Percentiles rank a stretch among this genome's conserved stretches.
Evolutionary conservation across 495 filamentous ascomycete genomes (phyloP).

Genomic region (Hypoxylon lenormandii): DNA sequence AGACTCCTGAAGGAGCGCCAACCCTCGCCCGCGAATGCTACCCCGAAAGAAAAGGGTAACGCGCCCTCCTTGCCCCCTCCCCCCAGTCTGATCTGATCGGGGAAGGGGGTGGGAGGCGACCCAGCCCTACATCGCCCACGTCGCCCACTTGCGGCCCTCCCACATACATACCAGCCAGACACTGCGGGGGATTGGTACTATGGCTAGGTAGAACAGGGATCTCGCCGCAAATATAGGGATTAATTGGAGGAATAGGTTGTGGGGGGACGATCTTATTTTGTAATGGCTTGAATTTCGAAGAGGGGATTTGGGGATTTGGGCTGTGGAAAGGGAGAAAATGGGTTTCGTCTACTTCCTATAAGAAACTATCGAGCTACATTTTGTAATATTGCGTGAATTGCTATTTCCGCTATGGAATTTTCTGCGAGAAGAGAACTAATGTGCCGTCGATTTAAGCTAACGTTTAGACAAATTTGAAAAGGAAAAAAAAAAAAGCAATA

Average conservation of each 20-base stretch:
- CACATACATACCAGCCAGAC: background rate
- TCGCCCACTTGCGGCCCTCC: background rate
- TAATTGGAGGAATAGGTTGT: background rate
- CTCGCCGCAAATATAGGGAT: background rate
- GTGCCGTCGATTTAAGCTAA: background rate
- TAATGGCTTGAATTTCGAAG: background rate
- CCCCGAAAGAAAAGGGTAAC: background rate
- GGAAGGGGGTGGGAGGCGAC: background rate
- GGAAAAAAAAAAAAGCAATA: background rate
- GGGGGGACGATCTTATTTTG: background rate
- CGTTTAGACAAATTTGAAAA: background rate
- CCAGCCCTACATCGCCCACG: background rate
- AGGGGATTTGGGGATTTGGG: background rate
- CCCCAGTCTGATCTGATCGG: constrained; percentile 36
- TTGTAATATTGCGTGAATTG: too few relatives aligned
- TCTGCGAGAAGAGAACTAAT: too few relatives aligned
- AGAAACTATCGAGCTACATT: too few relatives aligned
- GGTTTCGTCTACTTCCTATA: too few relatives aligned
- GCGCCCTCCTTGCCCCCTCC: background rate
- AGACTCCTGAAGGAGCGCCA: constrained; percentile 30
- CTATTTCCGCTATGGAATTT: too few relatives aligned
- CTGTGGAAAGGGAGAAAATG: too few relatives aligned
- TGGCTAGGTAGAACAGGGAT: background rate
- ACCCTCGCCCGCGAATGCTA: constrained; percentile 10
- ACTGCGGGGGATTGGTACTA: constrained; percentile 1